Conservation (phyloP, 495 filamentous ascomycete genomes). For the Penicillium angulare region DNA sequence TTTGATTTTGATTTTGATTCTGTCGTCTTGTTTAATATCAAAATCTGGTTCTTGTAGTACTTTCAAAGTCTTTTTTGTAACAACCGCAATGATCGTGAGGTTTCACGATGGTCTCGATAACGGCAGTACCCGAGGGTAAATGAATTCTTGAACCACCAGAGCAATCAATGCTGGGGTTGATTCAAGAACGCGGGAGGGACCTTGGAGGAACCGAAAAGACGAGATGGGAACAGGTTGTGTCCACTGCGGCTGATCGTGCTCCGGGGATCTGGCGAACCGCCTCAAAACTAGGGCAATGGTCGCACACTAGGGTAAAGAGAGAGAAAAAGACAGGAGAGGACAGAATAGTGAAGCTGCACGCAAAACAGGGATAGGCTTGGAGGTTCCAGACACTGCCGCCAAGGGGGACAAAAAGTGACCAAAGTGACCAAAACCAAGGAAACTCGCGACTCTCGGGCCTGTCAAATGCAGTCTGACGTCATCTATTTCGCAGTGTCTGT, state of each 20-base stretch:
- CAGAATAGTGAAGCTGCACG: constrained; percentile 8
- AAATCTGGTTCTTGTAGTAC: background rate
- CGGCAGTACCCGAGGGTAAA: background rate
- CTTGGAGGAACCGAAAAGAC: background rate
- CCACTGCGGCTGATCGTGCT: constrained; percentile 14
- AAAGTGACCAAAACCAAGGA: constrained; percentile 25
- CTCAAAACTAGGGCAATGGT: background rate
- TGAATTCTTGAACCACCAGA: background rate
- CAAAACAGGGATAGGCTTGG: constrained; percentile 9
- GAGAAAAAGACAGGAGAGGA: background rate
- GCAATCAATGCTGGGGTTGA: background rate
- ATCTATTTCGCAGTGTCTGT: background rate
- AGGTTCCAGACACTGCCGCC: constrained; percentile 14
- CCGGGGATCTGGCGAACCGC: constrained; percentile 9
- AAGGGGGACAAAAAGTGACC: constrained; percentile 8
- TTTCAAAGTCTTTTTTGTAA: no score
- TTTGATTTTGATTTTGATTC: background rate
- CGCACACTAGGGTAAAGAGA: background rate
- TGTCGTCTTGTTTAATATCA: background rate
- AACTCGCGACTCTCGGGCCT: constrained; percentile 19
- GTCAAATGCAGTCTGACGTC: constrained; percentile 26
- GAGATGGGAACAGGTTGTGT: background rate
- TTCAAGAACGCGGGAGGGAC: background rate
- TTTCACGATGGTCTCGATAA: background rate
- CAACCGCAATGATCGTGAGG: no score